Evolutionary conservation across 2,329 filamentous ascomycete genomes (phyloP), one percentile per base, ranked within the genome.

Genomic region (Calonectria pseudoturangicola): DNA sequence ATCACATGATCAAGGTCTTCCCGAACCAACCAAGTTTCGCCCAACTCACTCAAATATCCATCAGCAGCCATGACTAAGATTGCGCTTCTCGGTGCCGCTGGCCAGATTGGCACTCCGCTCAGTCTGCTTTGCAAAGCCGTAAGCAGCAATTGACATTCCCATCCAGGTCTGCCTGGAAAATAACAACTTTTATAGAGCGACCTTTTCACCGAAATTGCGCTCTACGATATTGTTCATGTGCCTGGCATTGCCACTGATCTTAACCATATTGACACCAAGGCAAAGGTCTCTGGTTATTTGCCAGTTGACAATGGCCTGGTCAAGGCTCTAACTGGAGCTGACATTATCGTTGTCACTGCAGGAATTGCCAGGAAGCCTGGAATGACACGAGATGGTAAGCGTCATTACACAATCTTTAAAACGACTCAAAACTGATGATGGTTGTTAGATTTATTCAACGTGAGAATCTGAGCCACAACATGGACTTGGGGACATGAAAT

Each of bases 101-200:
- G 51, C 16, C 51, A 56, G 51, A 56, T 56, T 36, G 51, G 51
- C 5, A 56, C 51, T 21, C 51, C 51, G 3, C 51, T 56, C 10
- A 56, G 51, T 56, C 51, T 56, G 1, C 51, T 56, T 15, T 56
- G 51, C 30, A 56, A 56, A 18, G 51, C 51, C 21, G 51, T 56
- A 56, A 56, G 51, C 10, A 4, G 3, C 9, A 7, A 2, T 10
- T 12, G 2, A 25, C 21, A 48, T 48, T 25, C 18, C 8, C 3
- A 45, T 9, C 16, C 4, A 36, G 33, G 15, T 6, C 16, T 9
- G 18, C 18, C 16, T 15, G 10, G 50, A 54, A 6, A 33, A 10
- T 54, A n/a, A 33, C 18, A 16, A 16, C 5, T 8, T 36, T 21
- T 0, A n/a, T 7, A 56, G 51, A 56, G 51, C 18, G 51, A 56